These are phyloP conservation scores for Yamadazyma songkhlaensis DNA, from an alignment of 1,139 yeast genomes.

Conservation along the genomic window DNA sequence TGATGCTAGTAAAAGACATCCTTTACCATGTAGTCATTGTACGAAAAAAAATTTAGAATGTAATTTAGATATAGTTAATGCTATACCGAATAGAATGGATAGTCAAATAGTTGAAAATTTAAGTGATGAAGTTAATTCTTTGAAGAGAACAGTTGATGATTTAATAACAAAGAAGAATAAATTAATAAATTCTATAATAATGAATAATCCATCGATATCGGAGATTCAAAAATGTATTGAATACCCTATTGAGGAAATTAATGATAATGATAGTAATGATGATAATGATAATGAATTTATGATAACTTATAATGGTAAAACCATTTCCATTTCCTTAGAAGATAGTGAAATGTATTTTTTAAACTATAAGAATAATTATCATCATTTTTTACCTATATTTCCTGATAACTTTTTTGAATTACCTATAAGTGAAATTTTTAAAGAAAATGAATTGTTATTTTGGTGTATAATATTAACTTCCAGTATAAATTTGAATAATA, in stretches of 20 bases:
- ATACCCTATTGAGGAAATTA: neutral
- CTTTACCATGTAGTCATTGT: conserved; percentile 59
- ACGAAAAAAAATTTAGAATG: conserved; percentile 49
- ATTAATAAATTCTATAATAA: conserved; percentile 9
- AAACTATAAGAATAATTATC: conserved; percentile 32
- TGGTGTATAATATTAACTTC: conserved; percentile 43
- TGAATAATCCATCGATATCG: conserved; percentile 23
- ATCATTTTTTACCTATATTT: conserved; percentile 38
- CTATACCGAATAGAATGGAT: conserved; percentile 24
- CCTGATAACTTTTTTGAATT: conserved; percentile 36
- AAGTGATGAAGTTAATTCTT: conserved; percentile 26
- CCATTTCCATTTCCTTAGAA: conserved; percentile 24
- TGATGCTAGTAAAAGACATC: conserved; percentile 51
- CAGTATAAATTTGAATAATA: conserved; percentile 21
- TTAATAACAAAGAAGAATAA: conserved; percentile 11
- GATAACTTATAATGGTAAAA: conserved; percentile 3
- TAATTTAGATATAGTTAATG: conserved; percentile 42
- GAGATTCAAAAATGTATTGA: conserved; percentile 27
- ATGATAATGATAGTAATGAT: neutral
- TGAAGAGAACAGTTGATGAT: conserved; percentile 25
- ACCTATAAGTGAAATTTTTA: conserved; percentile 18
- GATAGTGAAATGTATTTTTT: conserved; percentile 29
- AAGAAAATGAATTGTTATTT: conserved; percentile 37
- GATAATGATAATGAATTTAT: conserved; percentile 4
- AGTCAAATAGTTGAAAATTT: conserved; percentile 32